phyloP scores from a whole-genome alignment of 2,329 filamentous ascomycete species.

The Fusarium equiseti region DNA sequence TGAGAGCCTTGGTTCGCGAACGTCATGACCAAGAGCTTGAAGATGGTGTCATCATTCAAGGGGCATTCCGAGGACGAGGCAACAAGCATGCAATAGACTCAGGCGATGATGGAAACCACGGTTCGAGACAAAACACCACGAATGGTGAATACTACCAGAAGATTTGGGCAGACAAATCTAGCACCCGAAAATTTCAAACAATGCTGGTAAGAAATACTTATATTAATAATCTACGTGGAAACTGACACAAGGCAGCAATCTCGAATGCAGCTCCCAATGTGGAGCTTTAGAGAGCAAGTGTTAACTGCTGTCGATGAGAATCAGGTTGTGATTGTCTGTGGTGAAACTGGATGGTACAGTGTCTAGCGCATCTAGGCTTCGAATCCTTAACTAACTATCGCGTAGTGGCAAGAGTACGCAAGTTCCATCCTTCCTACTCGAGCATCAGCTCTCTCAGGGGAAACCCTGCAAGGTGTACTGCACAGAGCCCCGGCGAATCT shows the following conservation, averaged over 20 bases:
- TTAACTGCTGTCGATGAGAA: conserved; percentile 80
- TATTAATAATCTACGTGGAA: neutral
- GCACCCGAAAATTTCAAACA: conserved; percentile 72
- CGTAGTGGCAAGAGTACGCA: conserved; percentile 92
- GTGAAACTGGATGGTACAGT: conserved; percentile 86
- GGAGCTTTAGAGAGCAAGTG: conserved; percentile 83
- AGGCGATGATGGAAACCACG: conserved; percentile 61
- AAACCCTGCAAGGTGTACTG: conserved; percentile 92
- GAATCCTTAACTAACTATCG: conserved; percentile 39
- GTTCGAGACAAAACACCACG: conserved; percentile 53
- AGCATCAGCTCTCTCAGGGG: conserved; percentile 85
- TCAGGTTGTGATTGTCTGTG: conserved; percentile 92
- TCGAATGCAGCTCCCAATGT: conserved; percentile 89
- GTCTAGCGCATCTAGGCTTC: neutral
- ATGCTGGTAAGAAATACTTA: conserved; percentile 73
- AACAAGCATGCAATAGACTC: conserved; percentile 61
- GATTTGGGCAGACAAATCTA: conserved; percentile 71
- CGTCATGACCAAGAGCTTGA: conserved; percentile 77
- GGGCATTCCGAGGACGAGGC: conserved; percentile 76
- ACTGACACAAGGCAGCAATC: conserved; percentile 57
- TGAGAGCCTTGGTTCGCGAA: conserved; percentile 78
- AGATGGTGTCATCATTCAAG: conserved; percentile 80
- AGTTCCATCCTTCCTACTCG: conserved; percentile 92
- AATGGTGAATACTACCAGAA: conserved; percentile 65
- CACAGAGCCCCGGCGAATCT: conserved; percentile 94